These are phyloP conservation scores for Ascochyta pisi DNA, from an alignment of 2,329 filamentous ascomycete species.

Conservation along the genomic window DNA sequence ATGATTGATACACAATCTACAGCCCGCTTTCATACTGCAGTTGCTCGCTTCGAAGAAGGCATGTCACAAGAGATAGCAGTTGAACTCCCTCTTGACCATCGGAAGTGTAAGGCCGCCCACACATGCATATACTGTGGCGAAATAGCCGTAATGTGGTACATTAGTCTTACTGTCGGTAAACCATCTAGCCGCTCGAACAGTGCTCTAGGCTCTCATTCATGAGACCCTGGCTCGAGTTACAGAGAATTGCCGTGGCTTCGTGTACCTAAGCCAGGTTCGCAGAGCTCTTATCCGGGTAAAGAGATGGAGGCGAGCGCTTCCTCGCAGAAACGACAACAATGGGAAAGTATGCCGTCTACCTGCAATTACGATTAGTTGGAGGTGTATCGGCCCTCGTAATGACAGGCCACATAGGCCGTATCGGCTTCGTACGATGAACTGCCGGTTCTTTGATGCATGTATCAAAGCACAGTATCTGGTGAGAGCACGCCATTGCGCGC, in stretches of 20 bases:
- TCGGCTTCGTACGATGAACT: background rate
- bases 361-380: background rate
- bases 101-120: background rate
- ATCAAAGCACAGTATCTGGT: conserved; percentile 4
- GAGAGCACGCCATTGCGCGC: conserved; percentile 1
- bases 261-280: background rate
- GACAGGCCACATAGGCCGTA: background rate
- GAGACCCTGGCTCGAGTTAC: background rate
- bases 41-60: background rate
- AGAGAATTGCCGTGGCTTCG: background rate
- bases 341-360: background rate
- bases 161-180: background rate
- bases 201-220: background rate
- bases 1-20: background rate
- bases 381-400: background rate
- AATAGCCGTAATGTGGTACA: background rate
- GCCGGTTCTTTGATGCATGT: background rate
- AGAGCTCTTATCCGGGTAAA: conserved; percentile 10
- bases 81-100: background rate
- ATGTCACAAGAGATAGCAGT: background rate
- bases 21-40: background rate
- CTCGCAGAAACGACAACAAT: background rate
- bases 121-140: background rate
- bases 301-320: background rate
- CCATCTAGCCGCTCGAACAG: background rate